These are phyloP conservation scores for Botryotinia globosa DNA, from an alignment of 2,329 filamentous ascomycete genomes.

Conservation along the genomic window DNA sequence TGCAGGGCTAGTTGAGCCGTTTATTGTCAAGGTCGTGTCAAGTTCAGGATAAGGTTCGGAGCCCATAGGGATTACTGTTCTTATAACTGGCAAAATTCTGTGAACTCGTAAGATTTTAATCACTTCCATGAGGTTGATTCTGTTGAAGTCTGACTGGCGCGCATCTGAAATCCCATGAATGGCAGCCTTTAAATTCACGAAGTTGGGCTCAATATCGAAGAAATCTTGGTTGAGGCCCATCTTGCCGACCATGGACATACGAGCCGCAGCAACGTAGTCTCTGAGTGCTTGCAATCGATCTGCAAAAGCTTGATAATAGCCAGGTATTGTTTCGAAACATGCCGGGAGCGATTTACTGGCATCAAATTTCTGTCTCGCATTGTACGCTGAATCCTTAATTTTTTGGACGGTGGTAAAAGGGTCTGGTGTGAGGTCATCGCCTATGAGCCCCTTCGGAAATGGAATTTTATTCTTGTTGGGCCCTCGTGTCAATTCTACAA, in stretches of 20 bases:
- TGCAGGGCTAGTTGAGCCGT: not conserved
- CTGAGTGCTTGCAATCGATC: not conserved
- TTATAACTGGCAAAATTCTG: not conserved
- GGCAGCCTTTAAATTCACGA: not conserved
- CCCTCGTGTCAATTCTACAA: too few relatives aligned
- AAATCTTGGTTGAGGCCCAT: not conserved
- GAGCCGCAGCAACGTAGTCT: not conserved
- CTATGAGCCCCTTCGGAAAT: too few relatives aligned
- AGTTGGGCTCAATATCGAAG: not conserved
- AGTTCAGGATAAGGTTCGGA: not conserved
- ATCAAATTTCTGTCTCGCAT: too few relatives aligned
- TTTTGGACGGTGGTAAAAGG: too few relatives aligned
- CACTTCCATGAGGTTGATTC: accelerated
- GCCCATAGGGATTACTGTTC: not conserved
- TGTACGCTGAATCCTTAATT: too few relatives aligned
- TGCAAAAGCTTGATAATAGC: not conserved
- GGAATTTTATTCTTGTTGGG: too few relatives aligned
- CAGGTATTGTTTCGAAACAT: too few relatives aligned
- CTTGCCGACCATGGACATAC: not conserved
- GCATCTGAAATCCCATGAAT: not conserved
- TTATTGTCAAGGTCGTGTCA: not conserved
- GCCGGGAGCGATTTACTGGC: too few relatives aligned
- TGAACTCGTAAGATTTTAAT: accelerated
- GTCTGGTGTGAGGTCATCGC: too few relatives aligned
- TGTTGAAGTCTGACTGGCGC: not conserved